These are phyloP conservation scores for Fusarium keratoplasticum DNA, from an alignment of 2,329 filamentous ascomycete species.

Conservation along the genomic window DNA sequence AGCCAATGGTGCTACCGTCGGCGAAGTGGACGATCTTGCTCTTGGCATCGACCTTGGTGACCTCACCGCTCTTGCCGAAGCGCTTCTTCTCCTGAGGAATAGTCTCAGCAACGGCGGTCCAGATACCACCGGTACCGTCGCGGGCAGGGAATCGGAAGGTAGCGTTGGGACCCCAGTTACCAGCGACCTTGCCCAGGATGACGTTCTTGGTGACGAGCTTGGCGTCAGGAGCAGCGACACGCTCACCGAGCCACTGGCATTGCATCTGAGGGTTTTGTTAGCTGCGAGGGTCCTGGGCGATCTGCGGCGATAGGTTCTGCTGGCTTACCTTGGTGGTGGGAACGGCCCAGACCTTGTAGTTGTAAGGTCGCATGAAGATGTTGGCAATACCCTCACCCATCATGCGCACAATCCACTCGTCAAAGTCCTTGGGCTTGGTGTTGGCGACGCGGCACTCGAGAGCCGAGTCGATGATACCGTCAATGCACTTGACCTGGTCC, in stretches of 20 bases:
- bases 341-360: constrained; percentile 99
- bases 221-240: constrained; percentile 95
- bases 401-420: constrained; percentile 97
- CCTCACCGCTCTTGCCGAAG: constrained; percentile 86
- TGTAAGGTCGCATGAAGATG: constrained; percentile 99
- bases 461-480: constrained; percentile 95
- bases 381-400: constrained; percentile 91
- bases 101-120: constrained; percentile 96
- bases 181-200: constrained; percentile 94
- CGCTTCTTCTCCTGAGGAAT: constrained; percentile 91
- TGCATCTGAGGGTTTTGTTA: constrained; percentile 78
- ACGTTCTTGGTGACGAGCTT: constrained; percentile 95
- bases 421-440: constrained; percentile 95
- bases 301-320: not conserved
- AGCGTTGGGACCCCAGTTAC: constrained; percentile 97
- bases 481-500: constrained; percentile 93
- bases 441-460: constrained; percentile 86
- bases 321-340: constrained; percentile 87
- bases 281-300: not conserved
- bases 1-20: constrained; percentile 89
- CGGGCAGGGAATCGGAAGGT: constrained; percentile 98
- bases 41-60: constrained; percentile 87
- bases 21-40: constrained; percentile 84
- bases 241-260: constrained; percentile 98
- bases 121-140: constrained; percentile 97